Evolutionary conservation across 192 early-diverging fungal genomes (phyloP).

Genomic region (Physocladia obscura): DNA sequence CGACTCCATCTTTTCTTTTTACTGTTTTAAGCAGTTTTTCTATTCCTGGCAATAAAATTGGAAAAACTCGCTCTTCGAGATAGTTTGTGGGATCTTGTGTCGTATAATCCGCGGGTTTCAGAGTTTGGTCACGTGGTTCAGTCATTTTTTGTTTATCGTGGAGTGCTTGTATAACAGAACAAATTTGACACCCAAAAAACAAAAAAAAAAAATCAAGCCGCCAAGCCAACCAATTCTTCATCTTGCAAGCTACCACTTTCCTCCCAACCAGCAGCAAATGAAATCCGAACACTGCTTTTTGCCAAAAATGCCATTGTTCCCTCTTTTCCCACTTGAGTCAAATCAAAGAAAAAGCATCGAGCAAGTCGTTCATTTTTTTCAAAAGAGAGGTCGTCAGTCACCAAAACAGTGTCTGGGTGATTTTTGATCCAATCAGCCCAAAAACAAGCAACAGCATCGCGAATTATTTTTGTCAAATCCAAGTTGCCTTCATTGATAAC

Average conservation of each 20-base stretch:
- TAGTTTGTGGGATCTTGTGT: constrained; percentile 31
- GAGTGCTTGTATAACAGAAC: not conserved
- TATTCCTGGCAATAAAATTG: constrained; percentile 28
- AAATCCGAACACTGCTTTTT: constrained; percentile 36
- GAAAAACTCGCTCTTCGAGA: constrained; percentile 32
- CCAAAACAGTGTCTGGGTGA: constrained; percentile 15
- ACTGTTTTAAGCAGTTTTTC: constrained; percentile 31
- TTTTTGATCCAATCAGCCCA: constrained; percentile 70
- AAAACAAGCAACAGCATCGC: constrained; percentile 63
- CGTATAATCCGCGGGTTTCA: no score
- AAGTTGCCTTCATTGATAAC: constrained; percentile 40
- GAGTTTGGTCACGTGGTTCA: no score
- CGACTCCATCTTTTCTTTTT: constrained; percentile 35
- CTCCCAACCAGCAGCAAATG: constrained; percentile 41
- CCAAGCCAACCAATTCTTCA: not conserved
- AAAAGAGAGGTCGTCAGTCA: constrained; percentile 42
- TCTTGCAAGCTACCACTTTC: not conserved
- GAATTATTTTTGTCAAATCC: constrained; percentile 62
- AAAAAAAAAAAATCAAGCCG: not conserved
- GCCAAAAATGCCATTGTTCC: constrained; percentile 70
- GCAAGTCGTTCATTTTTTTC: constrained; percentile 64
- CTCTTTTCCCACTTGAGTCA: constrained; percentile 64
- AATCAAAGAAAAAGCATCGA: constrained; percentile 74
- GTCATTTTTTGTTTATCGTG: no score
- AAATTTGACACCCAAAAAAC: not conserved